Evolutionary conservation across 352 stramenopile species (phyloP).

Genomic region (Pythium insidiosum): DNA sequence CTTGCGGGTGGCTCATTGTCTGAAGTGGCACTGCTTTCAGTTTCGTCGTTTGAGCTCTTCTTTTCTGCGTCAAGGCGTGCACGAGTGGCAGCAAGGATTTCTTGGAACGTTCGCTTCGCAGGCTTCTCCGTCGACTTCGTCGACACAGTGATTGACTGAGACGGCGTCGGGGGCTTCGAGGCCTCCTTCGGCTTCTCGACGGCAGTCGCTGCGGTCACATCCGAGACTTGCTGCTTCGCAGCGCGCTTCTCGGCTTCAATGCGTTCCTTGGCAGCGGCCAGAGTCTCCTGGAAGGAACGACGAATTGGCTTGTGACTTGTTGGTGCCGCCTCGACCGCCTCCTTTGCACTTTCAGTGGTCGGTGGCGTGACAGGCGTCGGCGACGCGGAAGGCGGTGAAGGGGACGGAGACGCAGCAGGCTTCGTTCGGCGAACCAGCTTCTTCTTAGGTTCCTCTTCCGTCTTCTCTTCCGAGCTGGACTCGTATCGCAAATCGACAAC

Average conservation of each 20-base stretch:
- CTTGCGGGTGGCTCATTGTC: too few relatives aligned
- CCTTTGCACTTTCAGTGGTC: neutral
- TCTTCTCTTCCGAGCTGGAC: too few relatives aligned
- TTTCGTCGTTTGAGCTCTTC: constrained; percentile 9
- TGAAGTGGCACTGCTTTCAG: constrained; percentile 1
- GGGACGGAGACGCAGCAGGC: constrained; percentile 26
- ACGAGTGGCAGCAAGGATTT: constrained; percentile 30
- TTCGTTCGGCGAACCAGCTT: too few relatives aligned
- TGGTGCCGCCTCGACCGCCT: neutral
- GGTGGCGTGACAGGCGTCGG: neutral
- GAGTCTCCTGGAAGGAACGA: constrained; percentile 25
- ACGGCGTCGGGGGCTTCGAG: constrained; percentile 11
- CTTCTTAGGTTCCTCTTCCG: too few relatives aligned
- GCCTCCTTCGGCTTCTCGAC: constrained; percentile 4
- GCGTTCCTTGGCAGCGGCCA: constrained; percentile 26
- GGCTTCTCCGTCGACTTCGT: constrained; percentile 4
- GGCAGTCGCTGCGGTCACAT: neutral
- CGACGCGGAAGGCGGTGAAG: constrained; percentile 16
- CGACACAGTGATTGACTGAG: constrained; percentile 14
- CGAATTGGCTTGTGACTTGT: neutral
- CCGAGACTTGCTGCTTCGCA: neutral
- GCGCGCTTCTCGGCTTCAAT: constrained; percentile 25
- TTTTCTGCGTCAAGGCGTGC: constrained; percentile 28
- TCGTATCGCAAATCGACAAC: too few relatives aligned
- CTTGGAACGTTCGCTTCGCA: constrained; percentile 24